phyloP scores from a whole-genome alignment of 2,329 filamentous ascomycete species.

The Botrytis deweyae region DNA sequence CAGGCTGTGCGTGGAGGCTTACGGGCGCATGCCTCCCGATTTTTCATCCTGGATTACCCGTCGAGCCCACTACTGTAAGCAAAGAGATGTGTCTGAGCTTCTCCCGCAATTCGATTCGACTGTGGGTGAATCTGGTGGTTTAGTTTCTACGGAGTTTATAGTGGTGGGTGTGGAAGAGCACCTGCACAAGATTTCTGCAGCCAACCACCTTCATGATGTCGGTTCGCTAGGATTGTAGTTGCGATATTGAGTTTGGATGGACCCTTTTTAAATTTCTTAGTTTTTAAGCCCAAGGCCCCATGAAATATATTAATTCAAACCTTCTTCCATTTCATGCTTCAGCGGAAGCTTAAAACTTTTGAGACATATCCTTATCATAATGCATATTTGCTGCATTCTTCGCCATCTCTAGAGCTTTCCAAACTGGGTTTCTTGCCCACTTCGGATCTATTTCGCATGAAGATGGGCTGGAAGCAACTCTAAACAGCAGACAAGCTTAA shows the following conservation, averaged over 20 bases:
- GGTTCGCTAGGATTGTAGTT: background rate
- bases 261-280: background rate
- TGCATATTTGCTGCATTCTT: conserved; percentile 6
- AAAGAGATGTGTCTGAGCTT: conserved; percentile 15
- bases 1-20: conserved; percentile 19
- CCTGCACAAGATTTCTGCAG: conserved; percentile 22
- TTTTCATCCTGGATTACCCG: conserved; percentile 4
- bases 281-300: background rate
- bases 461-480: background rate
- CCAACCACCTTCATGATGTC: conserved; percentile 4
- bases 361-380: background rate
- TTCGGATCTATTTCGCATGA: conserved; percentile 4
- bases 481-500: background rate
- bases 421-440: background rate
- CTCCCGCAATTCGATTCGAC: conserved; percentile 1
- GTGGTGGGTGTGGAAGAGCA: background rate
- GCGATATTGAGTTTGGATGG: background rate
- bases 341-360: background rate
- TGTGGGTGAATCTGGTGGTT: background rate
- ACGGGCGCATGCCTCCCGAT: conserved; percentile 4
- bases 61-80: conserved; percentile 10
- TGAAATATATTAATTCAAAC: background rate
- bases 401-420: background rate
- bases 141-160: background rate
- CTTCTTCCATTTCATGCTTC: conserved; percentile 1